Percentiles rank a stretch among this genome's conserved stretches.
phyloP scores from a whole-genome alignment of 2,329 filamentous ascomycete species.

The Knufia petricola region DNA sequence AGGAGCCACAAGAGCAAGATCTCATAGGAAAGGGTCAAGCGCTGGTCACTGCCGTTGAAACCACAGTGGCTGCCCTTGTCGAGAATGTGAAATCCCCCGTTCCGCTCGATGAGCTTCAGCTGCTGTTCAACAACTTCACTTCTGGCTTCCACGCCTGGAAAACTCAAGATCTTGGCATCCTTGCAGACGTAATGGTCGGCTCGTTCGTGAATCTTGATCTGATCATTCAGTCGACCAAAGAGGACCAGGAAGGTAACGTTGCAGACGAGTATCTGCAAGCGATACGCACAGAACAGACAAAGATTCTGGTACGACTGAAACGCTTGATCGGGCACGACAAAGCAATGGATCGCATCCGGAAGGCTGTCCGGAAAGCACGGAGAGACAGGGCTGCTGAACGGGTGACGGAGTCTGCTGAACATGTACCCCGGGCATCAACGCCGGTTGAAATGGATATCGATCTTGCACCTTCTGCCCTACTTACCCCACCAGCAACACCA shows the following conservation, averaged over 20 bases:
- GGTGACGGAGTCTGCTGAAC: slow-evolving; percentile 11
- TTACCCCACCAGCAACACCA: slow-evolving; percentile 24
- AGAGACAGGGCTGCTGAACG: slow-evolving; percentile 18
- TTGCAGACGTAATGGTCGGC: slow-evolving; percentile 57
- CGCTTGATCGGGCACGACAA: slow-evolving; percentile 52
- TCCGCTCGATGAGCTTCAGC: slow-evolving; percentile 37
- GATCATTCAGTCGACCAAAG: slow-evolving; percentile 59
- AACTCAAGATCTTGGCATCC: slow-evolving; percentile 50
- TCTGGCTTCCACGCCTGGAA: slow-evolving; percentile 58
- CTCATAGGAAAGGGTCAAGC: slow-evolving; percentile 52
- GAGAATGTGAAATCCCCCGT: slow-evolving; percentile 1
- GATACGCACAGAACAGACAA: slow-evolving; percentile 57
- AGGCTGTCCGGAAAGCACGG: slow-evolving; percentile 48
- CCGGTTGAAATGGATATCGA: slow-evolving; percentile 22
- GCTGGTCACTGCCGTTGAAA: slow-evolving; percentile 35
- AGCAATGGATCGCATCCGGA: slow-evolving; percentile 50
- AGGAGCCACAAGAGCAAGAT: slow-evolving; percentile 54
- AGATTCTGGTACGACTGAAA: slow-evolving; percentile 52
- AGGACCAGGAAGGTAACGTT: slow-evolving; percentile 51
- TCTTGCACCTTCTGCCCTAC: slow-evolving; percentile 16
- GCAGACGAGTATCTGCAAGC: slow-evolving; percentile 55
- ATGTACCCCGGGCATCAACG: slow-evolving; percentile 21
- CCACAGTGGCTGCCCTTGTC: slow-evolving; percentile 3
- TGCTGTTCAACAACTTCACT: slow-evolving; percentile 50
- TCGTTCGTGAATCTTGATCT: slow-evolving; percentile 57